A percentile compares a stretch with the other conserved stretches of the same genome.
phyloP scores from a whole-genome alignment of 768 basidiomycete species.

The Mycena olivaceomarginata region DNA sequence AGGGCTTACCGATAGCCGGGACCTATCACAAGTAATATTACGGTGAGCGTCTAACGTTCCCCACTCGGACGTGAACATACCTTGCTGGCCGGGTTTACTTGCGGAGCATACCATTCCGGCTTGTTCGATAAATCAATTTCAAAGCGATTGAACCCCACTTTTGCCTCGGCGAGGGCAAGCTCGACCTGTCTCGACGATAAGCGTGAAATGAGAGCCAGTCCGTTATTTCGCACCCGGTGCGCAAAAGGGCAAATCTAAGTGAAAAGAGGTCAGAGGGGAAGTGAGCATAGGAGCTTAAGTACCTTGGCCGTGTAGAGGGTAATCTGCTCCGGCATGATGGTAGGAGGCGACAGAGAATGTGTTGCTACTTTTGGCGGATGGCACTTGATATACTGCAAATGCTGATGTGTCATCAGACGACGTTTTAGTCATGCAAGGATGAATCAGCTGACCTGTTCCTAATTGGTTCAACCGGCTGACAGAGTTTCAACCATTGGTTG shows the following conservation, averaged over 20 bases:
- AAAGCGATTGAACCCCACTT: constrained; percentile 67
- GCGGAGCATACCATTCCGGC: constrained; percentile 80
- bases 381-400: constrained; percentile 18
- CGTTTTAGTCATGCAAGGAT: neutral
- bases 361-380: constrained; percentile 8
- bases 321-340: constrained; percentile 52
- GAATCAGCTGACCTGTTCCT: constrained; percentile 3
- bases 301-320: constrained; percentile 72
- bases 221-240: constrained; percentile 65
- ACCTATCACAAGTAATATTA: neutral
- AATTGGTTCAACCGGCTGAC: neutral
- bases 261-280: constrained; percentile 11
- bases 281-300: neutral
- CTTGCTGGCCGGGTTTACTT: constrained; percentile 82
- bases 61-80: constrained; percentile 53
- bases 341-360: neutral
- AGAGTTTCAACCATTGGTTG: too few species aligned
- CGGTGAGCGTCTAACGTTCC: neutral
- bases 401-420: neutral
- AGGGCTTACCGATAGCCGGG: constrained; percentile 25
- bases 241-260: constrained; percentile 75
- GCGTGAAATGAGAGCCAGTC: neutral
- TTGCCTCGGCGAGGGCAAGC: constrained; percentile 77
- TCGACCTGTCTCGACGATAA: constrained; percentile 62
- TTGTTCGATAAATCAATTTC: constrained; percentile 80